phyloP scores from a whole-genome alignment of 352 stramenopile species.

The Achlya hypogyna region DNA sequence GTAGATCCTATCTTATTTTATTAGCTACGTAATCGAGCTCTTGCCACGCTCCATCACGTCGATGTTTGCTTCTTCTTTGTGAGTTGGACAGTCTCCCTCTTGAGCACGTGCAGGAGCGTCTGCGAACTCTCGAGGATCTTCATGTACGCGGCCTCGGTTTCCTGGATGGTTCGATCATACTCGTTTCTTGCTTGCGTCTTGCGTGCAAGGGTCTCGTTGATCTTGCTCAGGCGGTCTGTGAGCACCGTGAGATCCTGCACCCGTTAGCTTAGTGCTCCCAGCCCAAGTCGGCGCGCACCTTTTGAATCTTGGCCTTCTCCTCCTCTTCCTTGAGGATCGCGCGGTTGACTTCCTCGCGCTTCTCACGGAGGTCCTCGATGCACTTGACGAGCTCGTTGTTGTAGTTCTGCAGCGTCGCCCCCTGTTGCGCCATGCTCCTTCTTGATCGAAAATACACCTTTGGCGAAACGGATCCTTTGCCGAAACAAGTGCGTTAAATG shows the following conservation, averaged over 20 bases:
- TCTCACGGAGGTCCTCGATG: constrained; percentile 90
- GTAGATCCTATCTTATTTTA: constrained; percentile 3
- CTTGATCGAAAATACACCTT: too few species aligned
- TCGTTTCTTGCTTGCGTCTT: constrained; percentile 88
- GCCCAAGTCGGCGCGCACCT: constrained; percentile 27
- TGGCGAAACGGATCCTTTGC: too few species aligned
- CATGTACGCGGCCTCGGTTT: constrained; percentile 92
- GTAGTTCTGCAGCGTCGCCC: constrained; percentile 91
- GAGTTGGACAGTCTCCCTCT: constrained; percentile 89
- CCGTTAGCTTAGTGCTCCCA: neutral
- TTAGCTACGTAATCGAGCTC: neutral
- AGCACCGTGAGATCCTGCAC: constrained; percentile 80
- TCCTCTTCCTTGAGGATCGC: constrained; percentile 92
- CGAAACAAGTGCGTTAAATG: too few species aligned
- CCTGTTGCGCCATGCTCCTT: constrained; percentile 77
- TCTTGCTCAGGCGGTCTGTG: constrained; percentile 84
- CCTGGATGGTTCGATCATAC: constrained; percentile 91
- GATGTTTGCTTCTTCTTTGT: constrained; percentile 93
- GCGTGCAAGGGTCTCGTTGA: constrained; percentile 85
- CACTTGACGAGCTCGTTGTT: constrained; percentile 95
- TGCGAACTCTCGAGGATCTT: constrained; percentile 94
- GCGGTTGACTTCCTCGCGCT: constrained; percentile 86
- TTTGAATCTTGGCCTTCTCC: constrained; percentile 92
- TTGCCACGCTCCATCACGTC: constrained; percentile 26
- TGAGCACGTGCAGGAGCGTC: constrained; percentile 91